Evolutionary conservation across 306 rosid species (phyloP).

Genomic region (Cucurbita pepo): DNA sequence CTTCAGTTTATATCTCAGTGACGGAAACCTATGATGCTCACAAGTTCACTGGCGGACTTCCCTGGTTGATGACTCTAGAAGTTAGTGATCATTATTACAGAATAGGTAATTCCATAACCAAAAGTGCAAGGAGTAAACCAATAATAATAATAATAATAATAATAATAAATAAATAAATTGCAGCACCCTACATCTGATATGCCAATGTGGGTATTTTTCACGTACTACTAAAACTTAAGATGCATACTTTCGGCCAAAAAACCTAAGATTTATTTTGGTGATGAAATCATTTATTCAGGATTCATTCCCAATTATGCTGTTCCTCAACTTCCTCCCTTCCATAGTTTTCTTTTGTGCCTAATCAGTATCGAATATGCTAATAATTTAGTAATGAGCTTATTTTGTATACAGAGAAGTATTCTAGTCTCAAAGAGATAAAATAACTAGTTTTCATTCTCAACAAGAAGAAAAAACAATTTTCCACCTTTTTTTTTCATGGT

Average conservation of each 20-base stretch:
- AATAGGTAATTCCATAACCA: not conserved
- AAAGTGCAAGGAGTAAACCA: not conserved
- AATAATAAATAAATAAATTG: not conserved
- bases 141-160: not conserved
- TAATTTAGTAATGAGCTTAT: not conserved
- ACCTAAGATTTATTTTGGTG: not conserved
- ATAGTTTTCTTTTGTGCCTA: not conserved
- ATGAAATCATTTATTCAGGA: not conserved
- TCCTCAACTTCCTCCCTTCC: not conserved
- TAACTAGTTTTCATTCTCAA: too few species aligned
- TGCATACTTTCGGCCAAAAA: not conserved
- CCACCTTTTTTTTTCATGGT: not conserved
- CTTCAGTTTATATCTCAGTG: conserved; percentile 5
- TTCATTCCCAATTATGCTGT: not conserved
- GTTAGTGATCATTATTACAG: conserved; percentile 5
- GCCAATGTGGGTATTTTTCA: not conserved
- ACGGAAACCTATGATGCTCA: conserved; percentile 21
- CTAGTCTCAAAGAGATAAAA: too few species aligned
- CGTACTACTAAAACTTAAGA: not conserved
- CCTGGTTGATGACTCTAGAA: conserved; percentile 24
- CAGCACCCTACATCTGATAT: not conserved
- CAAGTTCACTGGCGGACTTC: conserved; percentile 72
- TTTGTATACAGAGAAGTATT: too few species aligned
- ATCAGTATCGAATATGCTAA: not conserved
- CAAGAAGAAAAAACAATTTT: too few species aligned